Evolutionary conservation across 1,284 basidiomycete species (phyloP), one percentile per base, ranked within the genome.

Genomic region (Trametes sp.): DNA sequence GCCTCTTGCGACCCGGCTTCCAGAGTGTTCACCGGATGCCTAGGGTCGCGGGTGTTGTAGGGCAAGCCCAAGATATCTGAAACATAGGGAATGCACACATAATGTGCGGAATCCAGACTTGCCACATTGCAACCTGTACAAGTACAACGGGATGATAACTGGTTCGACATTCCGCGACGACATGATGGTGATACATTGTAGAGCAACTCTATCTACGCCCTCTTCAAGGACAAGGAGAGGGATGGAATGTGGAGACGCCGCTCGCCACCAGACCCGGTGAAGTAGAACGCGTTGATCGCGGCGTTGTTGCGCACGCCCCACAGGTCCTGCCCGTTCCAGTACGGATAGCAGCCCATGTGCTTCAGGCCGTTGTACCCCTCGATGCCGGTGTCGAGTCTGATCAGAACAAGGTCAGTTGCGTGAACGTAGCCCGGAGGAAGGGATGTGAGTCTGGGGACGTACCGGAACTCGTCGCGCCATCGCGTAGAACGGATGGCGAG

Each of bases 351-450:
- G 23, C 69, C 65, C 67, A 70, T 65, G 69, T 84, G 55, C 79
- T 83, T 61, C 78, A 87, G 29, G 82, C 86, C 59, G 73, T 85
- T 64, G 73, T 84, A 46, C 82, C 86, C 8, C 74, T 66, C 65
- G 8, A 66, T 56, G 8, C 71, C 71, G 10, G 64, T 67, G 55
- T 71, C 69, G 24, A 71, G 31, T 19, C 59, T 70, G 51, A 4
- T 19, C 59, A 70, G 51, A 4, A 14, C 33, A 41, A 8, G 5
- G 42, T 23, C 11, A 21, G 38, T 16, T 6, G 24, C 26, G 49
- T 28, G 14, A n/a, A 16, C 11, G 24, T 33, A 57, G 9, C 10
- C 35, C 11, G 6, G 11, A 23, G 28, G 21, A 42, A 13, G n/a
- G 31, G 26, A 21, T n/a, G 11, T 3, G 16, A 28, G 19, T 8